Conservation (phyloP, 306 rosid species). For the Malus orientalis region DNA sequence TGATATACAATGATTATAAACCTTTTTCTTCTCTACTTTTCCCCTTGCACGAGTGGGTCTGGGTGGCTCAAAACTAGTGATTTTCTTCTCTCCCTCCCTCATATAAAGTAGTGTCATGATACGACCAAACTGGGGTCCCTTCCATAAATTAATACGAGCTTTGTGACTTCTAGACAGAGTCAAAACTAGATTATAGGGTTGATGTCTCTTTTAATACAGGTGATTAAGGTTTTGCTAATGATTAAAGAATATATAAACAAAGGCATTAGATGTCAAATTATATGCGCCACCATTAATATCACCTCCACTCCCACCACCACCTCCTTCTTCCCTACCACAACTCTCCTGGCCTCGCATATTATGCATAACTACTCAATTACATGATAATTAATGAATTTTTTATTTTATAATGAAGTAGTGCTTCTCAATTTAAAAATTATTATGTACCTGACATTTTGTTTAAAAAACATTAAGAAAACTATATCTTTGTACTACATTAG, state of each 20-base stretch:
- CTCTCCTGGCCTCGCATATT: conserved; percentile 15
- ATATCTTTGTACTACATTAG: too few relatives aligned
- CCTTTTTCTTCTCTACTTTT: conserved; percentile 13
- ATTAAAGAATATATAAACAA: background rate
- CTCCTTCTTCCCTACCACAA: conserved; percentile 27
- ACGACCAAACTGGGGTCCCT: conserved; percentile 1
- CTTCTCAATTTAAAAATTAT: background rate
- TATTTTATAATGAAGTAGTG: background rate
- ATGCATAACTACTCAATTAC: background rate
- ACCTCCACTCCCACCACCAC: conserved; percentile 35
- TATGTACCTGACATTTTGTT: background rate
- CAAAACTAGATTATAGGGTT: background rate
- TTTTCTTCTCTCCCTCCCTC: background rate
- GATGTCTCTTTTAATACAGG: background rate
- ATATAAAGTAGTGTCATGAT: background rate
- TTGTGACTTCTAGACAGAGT: background rate
- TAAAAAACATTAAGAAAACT: background rate
- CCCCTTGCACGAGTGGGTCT: conserved; percentile 22
- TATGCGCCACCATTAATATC: conserved; percentile 35
- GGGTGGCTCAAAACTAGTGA: conserved; percentile 19
- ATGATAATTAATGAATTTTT: background rate
- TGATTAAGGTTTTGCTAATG: background rate
- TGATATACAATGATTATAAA: conserved; percentile 1
- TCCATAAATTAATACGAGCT: background rate
- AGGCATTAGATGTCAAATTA: conserved; percentile 24